Percentiles rank a stretch among this genome's conserved stretches.
phyloP scores from a whole-genome alignment of 2,329 filamentous ascomycete genomes.

The Phialemoniopsis sp. region DNA sequence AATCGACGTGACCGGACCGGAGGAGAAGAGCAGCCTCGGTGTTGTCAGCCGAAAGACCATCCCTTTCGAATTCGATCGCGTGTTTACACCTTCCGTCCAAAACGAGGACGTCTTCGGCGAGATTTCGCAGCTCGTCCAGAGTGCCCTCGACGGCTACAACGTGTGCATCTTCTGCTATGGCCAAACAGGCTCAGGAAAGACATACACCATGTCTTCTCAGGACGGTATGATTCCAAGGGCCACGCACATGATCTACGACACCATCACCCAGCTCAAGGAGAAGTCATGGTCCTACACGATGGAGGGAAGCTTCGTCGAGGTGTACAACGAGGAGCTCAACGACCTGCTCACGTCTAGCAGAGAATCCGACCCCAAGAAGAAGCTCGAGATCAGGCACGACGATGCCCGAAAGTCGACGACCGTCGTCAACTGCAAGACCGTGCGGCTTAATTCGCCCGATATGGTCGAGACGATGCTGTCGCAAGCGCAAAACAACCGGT shows the following conservation, averaged over 20 bases:
- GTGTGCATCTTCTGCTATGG: conserved; percentile 99
- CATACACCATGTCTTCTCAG: conserved; percentile 85
- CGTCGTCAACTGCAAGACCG: conserved; percentile 74
- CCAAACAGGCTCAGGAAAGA: conserved; percentile 96
- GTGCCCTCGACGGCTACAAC: conserved; percentile 94
- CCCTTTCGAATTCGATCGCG: conserved; percentile 87
- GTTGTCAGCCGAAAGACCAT: conserved; percentile 74
- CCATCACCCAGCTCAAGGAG: conserved; percentile 75
- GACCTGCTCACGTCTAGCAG: conserved; percentile 67
- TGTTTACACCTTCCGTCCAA: conserved; percentile 73
- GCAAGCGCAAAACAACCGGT: conserved; percentile 79
- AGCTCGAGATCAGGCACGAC: conserved; percentile 87
- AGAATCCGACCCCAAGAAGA: conserved; percentile 71
- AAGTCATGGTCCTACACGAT: conserved; percentile 95
- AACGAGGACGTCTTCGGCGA: conserved; percentile 92
- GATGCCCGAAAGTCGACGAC: conserved; percentile 75
- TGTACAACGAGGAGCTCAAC: conserved; percentile 97
- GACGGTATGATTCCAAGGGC: conserved; percentile 96
- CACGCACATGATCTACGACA: conserved; percentile 89
- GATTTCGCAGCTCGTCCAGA: conserved; percentile 95
- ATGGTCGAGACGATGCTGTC: conserved; percentile 77
- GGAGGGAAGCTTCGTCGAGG: conserved; percentile 93
- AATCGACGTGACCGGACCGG: conserved; percentile 76
- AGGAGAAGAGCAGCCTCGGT: conserved; percentile 77
- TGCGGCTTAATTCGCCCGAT: conserved; percentile 72